Evolutionary conservation across 257 asterid species (phyloP), one percentile per base, ranked within the genome.

Genomic region (Catharanthus roseus): DNA sequence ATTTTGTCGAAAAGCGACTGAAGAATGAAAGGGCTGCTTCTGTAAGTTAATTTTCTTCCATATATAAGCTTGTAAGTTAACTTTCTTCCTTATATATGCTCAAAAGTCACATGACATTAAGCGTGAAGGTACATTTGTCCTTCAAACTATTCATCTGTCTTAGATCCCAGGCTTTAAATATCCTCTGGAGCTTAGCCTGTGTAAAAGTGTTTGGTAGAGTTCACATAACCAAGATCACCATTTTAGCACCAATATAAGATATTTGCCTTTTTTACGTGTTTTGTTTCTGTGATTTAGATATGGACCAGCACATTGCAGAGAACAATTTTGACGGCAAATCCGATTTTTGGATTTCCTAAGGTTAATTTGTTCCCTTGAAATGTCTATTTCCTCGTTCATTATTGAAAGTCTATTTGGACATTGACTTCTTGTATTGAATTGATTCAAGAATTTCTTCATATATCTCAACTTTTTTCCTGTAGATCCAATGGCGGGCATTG

Each of bases 251-350:
- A 61, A 33, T 61, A 12, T 31, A 60, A 31, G 41, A 60, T 16
- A 31, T 61, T 10, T 61, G 28, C 6, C 4, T 26, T 56, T 58
- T 16, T 16, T 49, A 42, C 10, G 41, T 61, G 67, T 34, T 61
- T 34, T 47, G 34, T 62, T 62, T 62, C 47, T 34, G 2, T 61
- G 67, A 19, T 15, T 71, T 82, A 95, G 97, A 89, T 95, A 86
- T 95, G 99, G 99, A 95, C 99, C 68, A 95, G 99, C 89, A 95
- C 99, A 24, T 71, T 95, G 90, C 99, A 91, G 86, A 95, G 99
- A 82, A 86, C 99, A 62, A 86, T 95, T 74, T 65, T 95, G 84
- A 87, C 96, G 51, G 99, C 97, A 71, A 77, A 82, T 67, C 90
- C 97, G 33, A 91, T 91, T 69, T 87, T 71, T 74, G 99, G 97